These are phyloP conservation scores for Acanthamoeba triangularis DNA, from an alignment of 208 protist genomes.

Conservation along the genomic window DNA sequence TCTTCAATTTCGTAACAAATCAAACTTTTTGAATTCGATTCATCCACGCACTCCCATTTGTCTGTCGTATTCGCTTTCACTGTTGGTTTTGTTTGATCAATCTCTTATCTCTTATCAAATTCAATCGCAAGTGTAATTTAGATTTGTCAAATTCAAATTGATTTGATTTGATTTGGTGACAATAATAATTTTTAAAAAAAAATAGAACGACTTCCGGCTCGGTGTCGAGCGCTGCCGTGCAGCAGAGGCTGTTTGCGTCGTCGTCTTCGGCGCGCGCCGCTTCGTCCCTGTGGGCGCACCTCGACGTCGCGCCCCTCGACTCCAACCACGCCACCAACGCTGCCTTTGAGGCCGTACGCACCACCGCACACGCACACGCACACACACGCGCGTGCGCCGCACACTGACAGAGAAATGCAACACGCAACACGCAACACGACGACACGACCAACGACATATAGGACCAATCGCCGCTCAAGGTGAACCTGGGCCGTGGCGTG, in stretches of 20 bases:
- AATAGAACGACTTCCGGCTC: neutral
- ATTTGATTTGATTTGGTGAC: too few relatives aligned
- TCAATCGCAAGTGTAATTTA: too few relatives aligned
- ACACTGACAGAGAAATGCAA: neutral
- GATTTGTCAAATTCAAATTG: too few relatives aligned
- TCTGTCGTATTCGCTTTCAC: too few relatives aligned
- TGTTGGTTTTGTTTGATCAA: too few relatives aligned
- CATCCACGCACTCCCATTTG: too few relatives aligned
- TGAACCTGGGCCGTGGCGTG: conserved; percentile 77
- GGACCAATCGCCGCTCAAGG: conserved; percentile 77
- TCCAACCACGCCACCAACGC: conserved; percentile 73
- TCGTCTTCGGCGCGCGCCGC: conserved; percentile 39
- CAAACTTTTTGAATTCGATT: neutral
- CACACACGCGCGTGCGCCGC: neutral
- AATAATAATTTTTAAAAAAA: too few relatives aligned
- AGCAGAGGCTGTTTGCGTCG: neutral
- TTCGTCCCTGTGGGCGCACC: conserved; percentile 68
- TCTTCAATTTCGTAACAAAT: neutral
- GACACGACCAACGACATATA: neutral
- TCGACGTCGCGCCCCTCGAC: conserved; percentile 69
- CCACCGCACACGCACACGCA: neutral
- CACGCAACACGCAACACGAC: neutral
- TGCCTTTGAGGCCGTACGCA: conserved; percentile 75
- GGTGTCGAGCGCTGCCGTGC: neutral
- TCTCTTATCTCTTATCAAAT: too few relatives aligned